Evolutionary conservation across 208 protist species (phyloP).

Genomic region (Acanthamoeba royreba): DNA sequence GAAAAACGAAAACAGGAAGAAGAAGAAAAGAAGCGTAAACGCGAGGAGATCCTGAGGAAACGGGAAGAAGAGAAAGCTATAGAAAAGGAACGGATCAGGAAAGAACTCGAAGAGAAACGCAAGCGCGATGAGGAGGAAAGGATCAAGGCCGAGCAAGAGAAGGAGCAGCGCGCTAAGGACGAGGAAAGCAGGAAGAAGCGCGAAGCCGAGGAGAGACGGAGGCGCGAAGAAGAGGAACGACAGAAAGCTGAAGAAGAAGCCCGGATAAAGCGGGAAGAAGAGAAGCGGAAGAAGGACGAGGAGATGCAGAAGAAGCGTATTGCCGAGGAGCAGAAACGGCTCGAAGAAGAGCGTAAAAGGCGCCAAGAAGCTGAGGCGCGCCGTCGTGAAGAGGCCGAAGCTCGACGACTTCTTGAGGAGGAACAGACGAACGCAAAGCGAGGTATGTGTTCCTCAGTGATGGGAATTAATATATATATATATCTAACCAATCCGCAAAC

Average conservation of each 20-base stretch:
- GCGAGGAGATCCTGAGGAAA: not conserved
- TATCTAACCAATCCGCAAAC: not conserved
- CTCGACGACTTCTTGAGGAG: not conserved
- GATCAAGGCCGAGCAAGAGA: not conserved
- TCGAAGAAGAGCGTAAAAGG: not conserved
- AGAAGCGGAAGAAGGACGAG: not conserved
- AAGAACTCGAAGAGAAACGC: not conserved
- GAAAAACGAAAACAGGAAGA: not conserved
- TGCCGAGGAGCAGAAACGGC: not conserved
- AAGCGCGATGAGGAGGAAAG: not conserved
- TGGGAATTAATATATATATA: not conserved
- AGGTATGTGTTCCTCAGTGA: not conserved
- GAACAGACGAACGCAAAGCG: not conserved
- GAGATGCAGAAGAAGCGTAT: not conserved
- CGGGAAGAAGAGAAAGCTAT: not conserved
- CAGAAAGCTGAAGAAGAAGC: not conserved
- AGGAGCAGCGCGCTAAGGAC: not conserved
- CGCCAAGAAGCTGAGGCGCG: not conserved
- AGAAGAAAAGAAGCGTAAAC: not conserved
- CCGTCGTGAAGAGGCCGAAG: not conserved
- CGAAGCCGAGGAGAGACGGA: not conserved
- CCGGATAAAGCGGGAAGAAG: not conserved
- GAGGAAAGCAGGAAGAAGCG: not conserved
- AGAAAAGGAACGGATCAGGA: not conserved
- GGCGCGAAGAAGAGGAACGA: not conserved